phyloP scores from a whole-genome alignment of 768 basidiomycete genomes.

The Leucosporidium scottii region DNA sequence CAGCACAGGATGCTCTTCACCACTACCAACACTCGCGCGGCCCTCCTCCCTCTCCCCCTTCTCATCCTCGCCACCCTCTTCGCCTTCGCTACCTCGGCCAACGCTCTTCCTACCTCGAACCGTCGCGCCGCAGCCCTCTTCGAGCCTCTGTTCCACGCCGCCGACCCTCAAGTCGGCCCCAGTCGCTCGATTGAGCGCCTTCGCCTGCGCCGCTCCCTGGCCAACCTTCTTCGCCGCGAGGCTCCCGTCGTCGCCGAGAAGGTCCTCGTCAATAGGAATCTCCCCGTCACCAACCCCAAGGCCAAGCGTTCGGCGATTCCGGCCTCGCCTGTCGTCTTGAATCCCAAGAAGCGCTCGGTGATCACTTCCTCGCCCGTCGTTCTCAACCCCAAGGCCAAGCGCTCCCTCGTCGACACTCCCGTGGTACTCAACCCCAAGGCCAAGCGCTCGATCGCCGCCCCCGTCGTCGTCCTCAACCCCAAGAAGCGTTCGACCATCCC shows the following conservation, averaged over 20 bases:
- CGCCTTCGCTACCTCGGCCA: constrained; percentile 16
- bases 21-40: neutral
- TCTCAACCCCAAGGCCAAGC: neutral
- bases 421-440: constrained; percentile 12
- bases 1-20: constrained; percentile 16
- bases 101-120: neutral
- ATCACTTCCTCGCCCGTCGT: neutral
- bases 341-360: constrained; percentile 11
- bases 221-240: neutral
- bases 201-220: constrained; percentile 19
- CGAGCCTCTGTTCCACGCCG: constrained; percentile 24
- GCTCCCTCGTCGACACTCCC: neutral
- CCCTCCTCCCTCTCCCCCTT: constrained; percentile 6
- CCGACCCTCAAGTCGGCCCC: constrained; percentile 25
- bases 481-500: constrained; percentile 1
- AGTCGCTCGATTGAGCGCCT: constrained; percentile 27
- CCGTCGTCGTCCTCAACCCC: constrained; percentile 1
- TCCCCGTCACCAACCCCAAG: constrained; percentile 6
- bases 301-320: constrained; percentile 3
- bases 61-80: constrained; percentile 20
- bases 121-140: constrained; percentile 3
- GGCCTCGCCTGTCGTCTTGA: neutral
- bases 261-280: no score
- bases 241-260: no score
- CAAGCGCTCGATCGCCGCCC: neutral